Conservation (phyloP, 208 protist species). For the Phytomonas francai region DNA sequence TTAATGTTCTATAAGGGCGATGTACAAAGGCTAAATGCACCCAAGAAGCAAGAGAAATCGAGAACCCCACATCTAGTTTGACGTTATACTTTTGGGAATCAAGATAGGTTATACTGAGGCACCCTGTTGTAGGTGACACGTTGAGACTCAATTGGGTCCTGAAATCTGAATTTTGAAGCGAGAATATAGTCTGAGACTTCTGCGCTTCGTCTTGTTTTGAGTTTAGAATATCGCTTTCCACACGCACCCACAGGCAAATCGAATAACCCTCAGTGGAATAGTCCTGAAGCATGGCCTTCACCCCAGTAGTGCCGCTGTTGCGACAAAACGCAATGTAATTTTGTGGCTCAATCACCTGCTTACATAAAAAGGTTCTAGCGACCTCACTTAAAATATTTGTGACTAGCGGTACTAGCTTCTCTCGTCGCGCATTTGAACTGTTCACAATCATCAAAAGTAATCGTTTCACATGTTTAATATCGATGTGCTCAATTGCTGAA, state of each 20-base stretch:
- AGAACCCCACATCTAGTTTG: conserved; percentile 15
- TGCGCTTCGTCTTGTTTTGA: neutral
- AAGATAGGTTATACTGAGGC: conserved; percentile 4
- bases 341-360: conserved; percentile 13
- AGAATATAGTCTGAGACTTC: conserved; percentile 6
- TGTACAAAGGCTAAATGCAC: conserved; percentile 31
- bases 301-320: conserved; percentile 31
- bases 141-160: conserved; percentile 23
- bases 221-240: conserved; percentile 20
- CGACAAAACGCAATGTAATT: conserved; percentile 25
- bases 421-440: conserved; percentile 22
- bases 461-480: conserved; percentile 73
- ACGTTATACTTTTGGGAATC: conserved; percentile 13
- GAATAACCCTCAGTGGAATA: conserved; percentile 71
- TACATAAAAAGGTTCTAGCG: conserved; percentile 7
- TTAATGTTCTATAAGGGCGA: conserved; percentile 19
- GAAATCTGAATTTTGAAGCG: conserved; percentile 29
- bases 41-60: conserved; percentile 17
- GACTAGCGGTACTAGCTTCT: conserved; percentile 30
- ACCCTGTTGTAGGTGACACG: conserved; percentile 1
- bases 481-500: conserved; percentile 45
- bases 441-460: conserved; percentile 56
- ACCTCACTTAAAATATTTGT: conserved; percentile 51
- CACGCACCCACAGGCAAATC: conserved; percentile 55
- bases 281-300: conserved; percentile 42